A percentile compares a stretch with the other conserved stretches of the same genome.
Evolutionary conservation across 1,284 basidiomycete genomes (phyloP).

Genomic region (Ustilago loliicola): DNA sequence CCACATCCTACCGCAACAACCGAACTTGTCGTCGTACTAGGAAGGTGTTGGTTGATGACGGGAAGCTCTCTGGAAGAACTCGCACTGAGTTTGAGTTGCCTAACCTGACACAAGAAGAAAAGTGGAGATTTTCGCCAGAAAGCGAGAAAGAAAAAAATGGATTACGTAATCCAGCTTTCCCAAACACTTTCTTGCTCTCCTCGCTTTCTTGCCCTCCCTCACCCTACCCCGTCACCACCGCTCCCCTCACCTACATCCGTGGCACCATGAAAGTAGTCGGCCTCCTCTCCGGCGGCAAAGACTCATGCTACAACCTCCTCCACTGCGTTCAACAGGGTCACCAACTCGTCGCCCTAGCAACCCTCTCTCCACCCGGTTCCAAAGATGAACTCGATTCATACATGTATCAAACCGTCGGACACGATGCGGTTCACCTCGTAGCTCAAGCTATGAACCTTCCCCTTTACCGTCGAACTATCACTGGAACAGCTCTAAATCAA

Average conservation of each 20-base stretch:
- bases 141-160: constrained; percentile 9
- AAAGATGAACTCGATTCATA: constrained; percentile 98
- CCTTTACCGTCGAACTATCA: constrained; percentile 84
- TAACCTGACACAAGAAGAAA: constrained; percentile 13
- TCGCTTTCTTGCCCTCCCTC: not conserved
- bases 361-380: constrained; percentile 84
- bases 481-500: constrained; percentile 84
- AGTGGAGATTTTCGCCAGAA: constrained; percentile 26
- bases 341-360: constrained; percentile 87
- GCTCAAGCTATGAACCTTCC: constrained; percentile 88
- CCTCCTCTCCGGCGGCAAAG: constrained; percentile 96
- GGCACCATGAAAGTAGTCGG: constrained; percentile 89
- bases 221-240: not conserved
- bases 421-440: constrained; percentile 89
- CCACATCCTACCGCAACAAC: constrained; percentile 13
- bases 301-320: constrained; percentile 94
- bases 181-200: not conserved
- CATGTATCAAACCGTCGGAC: constrained; percentile 97
- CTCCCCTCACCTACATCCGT: not conserved
- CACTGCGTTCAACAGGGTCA: constrained; percentile 91
- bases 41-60: constrained; percentile 2
- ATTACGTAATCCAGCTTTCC: constrained; percentile 30
- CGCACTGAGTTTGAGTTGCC: not conserved
- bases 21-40: not conserved
- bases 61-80: not conserved